Evolutionary conservation across 768 basidiomycete genomes (phyloP), one percentile per base, ranked within the genome.

Genomic region (Imleria badia): DNA sequence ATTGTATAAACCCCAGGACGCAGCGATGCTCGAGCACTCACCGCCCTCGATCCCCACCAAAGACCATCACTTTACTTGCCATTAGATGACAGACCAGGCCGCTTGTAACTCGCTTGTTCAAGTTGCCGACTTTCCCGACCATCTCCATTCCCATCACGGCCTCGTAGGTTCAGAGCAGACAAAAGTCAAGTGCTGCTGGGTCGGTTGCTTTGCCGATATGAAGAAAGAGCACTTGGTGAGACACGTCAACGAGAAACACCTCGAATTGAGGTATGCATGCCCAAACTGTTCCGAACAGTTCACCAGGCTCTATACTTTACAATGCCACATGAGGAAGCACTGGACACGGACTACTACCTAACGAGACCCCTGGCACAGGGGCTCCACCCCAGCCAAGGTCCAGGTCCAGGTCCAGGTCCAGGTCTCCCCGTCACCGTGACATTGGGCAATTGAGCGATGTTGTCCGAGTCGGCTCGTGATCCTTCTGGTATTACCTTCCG

Each of bases 171-270:
- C 59, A 17, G 69, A 66, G 0, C 42, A 51, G 17, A 3, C 38
- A 10, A 1, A 0, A 0, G 0, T 72, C 13, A 30, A 0, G 1
- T 70, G 70, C 10, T 26, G 8, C 30, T 72, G 69, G 69, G 4
- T 10, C 20, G 45, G 35, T 11, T 72, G 69, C 29, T 20, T 3
- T 4, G 0, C 26, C 11, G 47, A 42, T 0, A 65, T 72, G 66
- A 72, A 56, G 22, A 70, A 48, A 38, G 68, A 70, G 52, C 66
- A 68, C 23, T 26, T 70, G 14, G 30, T 51, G 30, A 58, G 70
- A 15, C 69, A 72, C 17, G 43, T 70, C 17, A 59, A 59, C 23
- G 69, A 70, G 38, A 55, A 26, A 30, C 69, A 70, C 22, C 58
- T 70, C 19, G 53, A 55, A 44, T 35, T 44, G 23, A 61, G n/a